Evolutionary conservation across 2,329 filamentous ascomycete species (phyloP).

Genomic region (Scolecobasidium constrictum): DNA sequence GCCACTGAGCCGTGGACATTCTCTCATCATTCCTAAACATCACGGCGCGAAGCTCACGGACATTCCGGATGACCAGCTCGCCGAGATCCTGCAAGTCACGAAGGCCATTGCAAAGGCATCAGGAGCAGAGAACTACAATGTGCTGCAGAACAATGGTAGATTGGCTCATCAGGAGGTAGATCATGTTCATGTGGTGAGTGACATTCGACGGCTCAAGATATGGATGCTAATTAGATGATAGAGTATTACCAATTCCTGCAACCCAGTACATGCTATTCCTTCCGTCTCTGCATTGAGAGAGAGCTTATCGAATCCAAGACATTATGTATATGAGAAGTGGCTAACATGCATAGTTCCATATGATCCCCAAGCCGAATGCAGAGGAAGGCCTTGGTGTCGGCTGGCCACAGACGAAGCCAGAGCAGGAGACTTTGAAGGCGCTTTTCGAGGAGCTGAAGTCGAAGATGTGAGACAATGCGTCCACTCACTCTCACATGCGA

Average conservation of each 20-base stretch:
- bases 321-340: not conserved
- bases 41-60: constrained; percentile 88
- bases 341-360: constrained; percentile 76
- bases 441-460: constrained; percentile 75
- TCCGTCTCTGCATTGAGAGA: constrained; percentile 5
- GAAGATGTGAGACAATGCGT: constrained; percentile 77
- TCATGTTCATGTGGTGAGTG: no score
- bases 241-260: not conserved
- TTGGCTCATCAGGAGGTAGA: constrained; percentile 88
- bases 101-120: constrained; percentile 77
- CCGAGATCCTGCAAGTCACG: constrained; percentile 72
- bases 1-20: constrained; percentile 78
- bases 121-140: constrained; percentile 74
- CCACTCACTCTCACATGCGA: no score
- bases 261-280: not conserved
- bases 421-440: constrained; percentile 76
- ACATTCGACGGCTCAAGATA: no score
- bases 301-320: no score
- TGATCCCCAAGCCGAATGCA: constrained; percentile 92
- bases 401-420: constrained; percentile 66
- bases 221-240: not conserved
- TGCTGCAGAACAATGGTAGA: constrained; percentile 90
- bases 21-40: constrained; percentile 90
- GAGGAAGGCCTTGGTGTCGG: constrained; percentile 65
- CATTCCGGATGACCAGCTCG: constrained; percentile 79